phyloP scores from a whole-genome alignment of 176 grass and related monocot species.

The Carex cristatella region DNA sequence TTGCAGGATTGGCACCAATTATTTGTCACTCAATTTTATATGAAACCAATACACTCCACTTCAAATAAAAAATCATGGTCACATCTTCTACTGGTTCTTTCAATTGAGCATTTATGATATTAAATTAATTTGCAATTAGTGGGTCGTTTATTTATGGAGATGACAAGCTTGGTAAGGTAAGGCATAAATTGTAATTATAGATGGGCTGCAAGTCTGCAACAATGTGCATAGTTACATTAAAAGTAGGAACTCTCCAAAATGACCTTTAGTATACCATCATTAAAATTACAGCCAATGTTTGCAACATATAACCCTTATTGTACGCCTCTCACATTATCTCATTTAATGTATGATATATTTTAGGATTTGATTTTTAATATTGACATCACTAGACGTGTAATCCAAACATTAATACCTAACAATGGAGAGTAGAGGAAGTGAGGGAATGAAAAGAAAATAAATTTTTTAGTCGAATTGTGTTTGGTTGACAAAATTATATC shows the following conservation, averaged over 20 bases:
- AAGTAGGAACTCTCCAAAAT: neutral
- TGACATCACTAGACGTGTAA: neutral
- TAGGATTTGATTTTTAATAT: neutral
- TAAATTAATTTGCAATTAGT: neutral
- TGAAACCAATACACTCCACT: no score
- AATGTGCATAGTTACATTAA: neutral
- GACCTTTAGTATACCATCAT: neutral
- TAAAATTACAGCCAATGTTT: neutral
- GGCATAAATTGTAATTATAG: neutral
- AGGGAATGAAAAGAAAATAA: no score
- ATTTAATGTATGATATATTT: neutral
- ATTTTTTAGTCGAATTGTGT: no score
- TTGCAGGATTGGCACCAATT: no score
- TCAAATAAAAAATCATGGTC: neutral
- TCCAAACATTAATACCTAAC: no score
- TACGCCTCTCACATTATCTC: neutral
- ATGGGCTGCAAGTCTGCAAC: neutral
- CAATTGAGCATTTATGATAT: neutral
- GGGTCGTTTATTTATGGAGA: neutral
- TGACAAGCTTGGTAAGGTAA: neutral
- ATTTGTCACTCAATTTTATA: no score
- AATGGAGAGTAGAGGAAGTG: no score
- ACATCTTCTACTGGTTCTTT: neutral
- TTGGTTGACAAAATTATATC: no score
- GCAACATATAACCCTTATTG: neutral